Conservation (phyloP, 2,329 filamentous ascomycete genomes). For the Microdochium trichocladiopsis region DNA sequence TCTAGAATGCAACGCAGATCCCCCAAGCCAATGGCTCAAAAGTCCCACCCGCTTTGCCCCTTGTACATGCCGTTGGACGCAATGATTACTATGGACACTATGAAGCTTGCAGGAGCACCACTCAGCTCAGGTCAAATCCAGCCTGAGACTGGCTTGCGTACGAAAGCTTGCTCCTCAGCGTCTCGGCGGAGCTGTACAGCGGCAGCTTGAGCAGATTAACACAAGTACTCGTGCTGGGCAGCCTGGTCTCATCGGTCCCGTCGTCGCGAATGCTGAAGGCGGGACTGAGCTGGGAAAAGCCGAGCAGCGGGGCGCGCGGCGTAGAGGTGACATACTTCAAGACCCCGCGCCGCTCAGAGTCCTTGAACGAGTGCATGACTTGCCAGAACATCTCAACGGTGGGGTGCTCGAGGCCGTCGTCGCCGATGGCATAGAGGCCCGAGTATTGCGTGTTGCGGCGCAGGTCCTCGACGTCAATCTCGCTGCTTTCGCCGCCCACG, state of each 20-base stretch:
- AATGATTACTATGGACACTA: too few species aligned
- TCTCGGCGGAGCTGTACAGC: slow-evolving; percentile 60
- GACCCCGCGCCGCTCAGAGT: slow-evolving; percentile 74
- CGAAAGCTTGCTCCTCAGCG: slow-evolving; percentile 71
- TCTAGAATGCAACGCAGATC: too few species aligned
- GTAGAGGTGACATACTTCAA: slow-evolving; percentile 95
- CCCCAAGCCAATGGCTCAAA: too few species aligned
- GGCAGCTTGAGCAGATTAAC: slow-evolving; percentile 93
- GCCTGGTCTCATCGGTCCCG: slow-evolving; percentile 64
- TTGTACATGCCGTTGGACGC: too few species aligned
- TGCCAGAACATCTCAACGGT: slow-evolving; percentile 87
- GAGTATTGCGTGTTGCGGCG: slow-evolving; percentile 79
- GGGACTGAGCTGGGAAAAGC: slow-evolving; percentile 80
- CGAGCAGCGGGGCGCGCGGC: slow-evolving; percentile 79
- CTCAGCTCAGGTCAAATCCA: slow-evolving; percentile 83
- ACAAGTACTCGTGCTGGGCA: slow-evolving; percentile 93
- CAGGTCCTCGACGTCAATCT: slow-evolving; percentile 83
- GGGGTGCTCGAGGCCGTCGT: slow-evolving; percentile 79
- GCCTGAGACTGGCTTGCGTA: slow-evolving; percentile 88
- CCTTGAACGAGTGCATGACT: slow-evolving; percentile 70
- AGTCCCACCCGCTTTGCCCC: too few species aligned
- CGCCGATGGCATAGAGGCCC: slow-evolving; percentile 82
- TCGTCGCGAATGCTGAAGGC: slow-evolving; percentile 85
- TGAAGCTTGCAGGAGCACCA: too few species aligned
- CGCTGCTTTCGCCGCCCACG: slow-evolving; percentile 77